A percentile compares a stretch with the other conserved stretches of the same genome.
These are phyloP conservation scores for Claviceps citrina DNA, from an alignment of 2,329 filamentous ascomycete genomes.

Conservation along the genomic window DNA sequence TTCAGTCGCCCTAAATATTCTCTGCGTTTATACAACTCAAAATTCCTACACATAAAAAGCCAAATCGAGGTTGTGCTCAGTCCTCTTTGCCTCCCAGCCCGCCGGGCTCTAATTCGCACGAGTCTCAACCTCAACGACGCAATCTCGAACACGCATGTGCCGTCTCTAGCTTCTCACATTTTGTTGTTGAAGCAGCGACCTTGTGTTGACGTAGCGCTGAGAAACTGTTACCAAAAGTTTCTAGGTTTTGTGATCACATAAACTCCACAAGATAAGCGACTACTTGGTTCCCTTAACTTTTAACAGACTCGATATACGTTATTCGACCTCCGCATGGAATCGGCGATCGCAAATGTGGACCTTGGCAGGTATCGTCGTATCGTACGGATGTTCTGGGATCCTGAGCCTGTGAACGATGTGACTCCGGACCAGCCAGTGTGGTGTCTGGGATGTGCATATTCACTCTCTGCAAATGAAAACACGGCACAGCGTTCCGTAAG, in stretches of 20 bases:
- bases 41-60: no score
- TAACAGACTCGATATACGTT: background rate
- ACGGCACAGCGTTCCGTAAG: background rate
- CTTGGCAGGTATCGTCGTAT: slow-evolving; percentile 64
- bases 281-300: background rate
- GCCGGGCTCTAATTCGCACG: background rate
- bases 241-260: background rate
- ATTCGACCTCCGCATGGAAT: slow-evolving; percentile 17
- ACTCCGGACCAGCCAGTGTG: slow-evolving; percentile 56
- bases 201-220: background rate
- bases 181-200: background rate
- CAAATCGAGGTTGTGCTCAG: background rate
- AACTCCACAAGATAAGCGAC: background rate
- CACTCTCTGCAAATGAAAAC: slow-evolving; percentile 17
- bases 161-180: background rate
- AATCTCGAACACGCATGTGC: background rate
- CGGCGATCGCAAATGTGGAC: slow-evolving; percentile 43
- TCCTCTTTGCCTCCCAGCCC: background rate
- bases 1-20: no score
- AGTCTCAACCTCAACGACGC: background rate
- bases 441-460: slow-evolving; percentile 53
- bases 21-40: no score
- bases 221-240: background rate
- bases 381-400: slow-evolving; percentile 85
- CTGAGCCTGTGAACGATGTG: slow-evolving; percentile 68